phyloP scores from a whole-genome alignment of 306 rosid species.

The Cucumis melo region DNA sequence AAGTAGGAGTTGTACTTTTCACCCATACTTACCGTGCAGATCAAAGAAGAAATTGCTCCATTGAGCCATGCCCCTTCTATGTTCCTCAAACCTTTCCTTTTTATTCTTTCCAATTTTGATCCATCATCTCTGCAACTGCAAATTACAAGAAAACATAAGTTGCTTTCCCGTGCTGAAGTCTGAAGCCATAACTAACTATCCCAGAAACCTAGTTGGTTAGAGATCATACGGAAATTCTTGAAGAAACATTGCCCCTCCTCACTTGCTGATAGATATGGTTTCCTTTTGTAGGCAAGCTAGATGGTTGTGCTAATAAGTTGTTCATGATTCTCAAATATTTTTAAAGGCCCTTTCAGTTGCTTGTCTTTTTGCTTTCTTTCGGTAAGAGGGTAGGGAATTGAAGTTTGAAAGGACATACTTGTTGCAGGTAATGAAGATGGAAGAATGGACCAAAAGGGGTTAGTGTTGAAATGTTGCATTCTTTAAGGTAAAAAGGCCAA shows the following conservation, averaged over 20 bases:
- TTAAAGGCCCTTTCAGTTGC: neutral
- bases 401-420: neutral
- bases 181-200: neutral
- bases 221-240: neutral
- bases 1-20: neutral
- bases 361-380: neutral
- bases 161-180: neutral
- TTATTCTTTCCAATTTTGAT: neutral
- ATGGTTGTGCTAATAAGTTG: neutral
- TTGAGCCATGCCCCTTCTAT: neutral
- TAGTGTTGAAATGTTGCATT: conserved; percentile 78
- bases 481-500: conserved; percentile 32
- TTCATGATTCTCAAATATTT: neutral
- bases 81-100: neutral
- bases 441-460: conserved; percentile 75
- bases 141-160: neutral
- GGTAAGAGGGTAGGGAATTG: too few relatives aligned
- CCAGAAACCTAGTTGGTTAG: neutral
- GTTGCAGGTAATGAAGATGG: conserved; percentile 78
- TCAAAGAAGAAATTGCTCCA: neutral
- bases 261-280: neutral
- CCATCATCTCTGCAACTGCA: neutral
- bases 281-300: neutral
- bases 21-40: neutral
- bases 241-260: neutral